phyloP scores from a whole-genome alignment of 495 filamentous ascomycete genomes.

The Rhypophila decipiens region DNA sequence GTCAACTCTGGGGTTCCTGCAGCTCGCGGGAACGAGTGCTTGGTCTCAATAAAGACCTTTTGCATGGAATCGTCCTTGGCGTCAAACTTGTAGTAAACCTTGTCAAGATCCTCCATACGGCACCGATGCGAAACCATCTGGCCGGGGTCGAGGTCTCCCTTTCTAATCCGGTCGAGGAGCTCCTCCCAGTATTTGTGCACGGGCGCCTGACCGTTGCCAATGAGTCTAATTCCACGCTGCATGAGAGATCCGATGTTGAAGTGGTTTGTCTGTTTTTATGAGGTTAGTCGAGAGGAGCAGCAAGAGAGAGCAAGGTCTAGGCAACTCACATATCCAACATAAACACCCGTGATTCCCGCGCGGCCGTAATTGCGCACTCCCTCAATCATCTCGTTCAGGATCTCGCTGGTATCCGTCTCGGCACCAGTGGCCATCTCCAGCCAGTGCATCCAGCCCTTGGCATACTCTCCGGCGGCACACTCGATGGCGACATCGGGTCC shows the following conservation, averaged over 20 bases:
- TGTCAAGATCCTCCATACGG: conserved; percentile 65
- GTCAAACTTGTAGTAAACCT: conserved; percentile 66
- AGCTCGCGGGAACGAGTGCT: conserved; percentile 51
- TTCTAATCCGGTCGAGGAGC: conserved; percentile 61
- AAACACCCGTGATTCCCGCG: conserved; percentile 73
- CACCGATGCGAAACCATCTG: conserved; percentile 77
- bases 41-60: conserved; percentile 68
- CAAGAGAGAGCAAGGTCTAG: background rate
- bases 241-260: conserved; percentile 83
- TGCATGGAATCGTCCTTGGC: conserved; percentile 61
- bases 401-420: conserved; percentile 83
- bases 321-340: conserved; percentile 68
- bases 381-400: conserved; percentile 83
- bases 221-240: conserved; percentile 76
- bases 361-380: conserved; percentile 69
- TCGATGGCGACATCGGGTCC: conserved; percentile 78
- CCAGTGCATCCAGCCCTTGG: conserved; percentile 76
- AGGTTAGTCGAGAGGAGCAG: background rate
- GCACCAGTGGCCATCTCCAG: conserved; percentile 65
- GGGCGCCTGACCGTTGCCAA: conserved; percentile 79
- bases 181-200: conserved; percentile 81
- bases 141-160: conserved; percentile 65
- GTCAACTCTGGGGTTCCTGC: conserved; percentile 50
- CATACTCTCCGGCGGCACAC: conserved; percentile 78
- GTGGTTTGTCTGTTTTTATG: conserved; percentile 65